Base-by-base conservation (phyloP, 768 basidiomycete species). In the Tulasnella sp. region DNA sequence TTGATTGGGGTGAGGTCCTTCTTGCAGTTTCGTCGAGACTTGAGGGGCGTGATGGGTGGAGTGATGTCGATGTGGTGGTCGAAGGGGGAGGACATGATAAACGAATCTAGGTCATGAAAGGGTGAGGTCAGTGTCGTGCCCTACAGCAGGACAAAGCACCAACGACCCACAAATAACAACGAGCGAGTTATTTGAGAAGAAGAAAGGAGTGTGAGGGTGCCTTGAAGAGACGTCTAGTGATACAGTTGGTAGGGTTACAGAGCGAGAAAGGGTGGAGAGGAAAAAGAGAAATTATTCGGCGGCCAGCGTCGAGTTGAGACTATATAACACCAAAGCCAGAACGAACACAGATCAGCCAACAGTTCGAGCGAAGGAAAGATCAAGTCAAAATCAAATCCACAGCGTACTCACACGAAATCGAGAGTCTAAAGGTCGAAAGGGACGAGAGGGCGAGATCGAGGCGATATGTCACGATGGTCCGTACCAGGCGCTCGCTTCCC, bases 1-100 rank as follows among this genome's bases (percentile, higher is more conserved):
- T 69, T 69, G 64, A 69, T 69, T 14, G 64, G 64, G 14, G 64
- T 69, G 31, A 69, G 34, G 14, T 69, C 64, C 64, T 69, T 69
- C 16, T 69, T 37, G 24, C n/a, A 37, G 31, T 37, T 69, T 37
- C 64, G n/a, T 24, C 64, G 64, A 16, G 64, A 69, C 34, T 69
- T 69, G 31, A 69, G 64, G 2, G 64, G 64, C 12, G 64, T 69
- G 64, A 69, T 69, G 31, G 64, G 64, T 18, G 64, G 64, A 20
- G 64, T 69, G n/a, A 69, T 69, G 64, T 69, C 64, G 9, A 69
- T 37, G 31, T 37, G 64, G 14, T 28, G 64, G 64, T 69, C 31
- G 12, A 37, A 69, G 31, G 64, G 64, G 34, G 64, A 69, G 64
- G 64, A 20, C 54, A 54, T 54, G 12, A 69, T 28, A 69, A 69